Percentiles rank a stretch among this genome's conserved stretches.
These are phyloP conservation scores for Arthrobotrys musiformis DNA, from an alignment of 2,329 filamentous ascomycete genomes.

Conservation along the genomic window DNA sequence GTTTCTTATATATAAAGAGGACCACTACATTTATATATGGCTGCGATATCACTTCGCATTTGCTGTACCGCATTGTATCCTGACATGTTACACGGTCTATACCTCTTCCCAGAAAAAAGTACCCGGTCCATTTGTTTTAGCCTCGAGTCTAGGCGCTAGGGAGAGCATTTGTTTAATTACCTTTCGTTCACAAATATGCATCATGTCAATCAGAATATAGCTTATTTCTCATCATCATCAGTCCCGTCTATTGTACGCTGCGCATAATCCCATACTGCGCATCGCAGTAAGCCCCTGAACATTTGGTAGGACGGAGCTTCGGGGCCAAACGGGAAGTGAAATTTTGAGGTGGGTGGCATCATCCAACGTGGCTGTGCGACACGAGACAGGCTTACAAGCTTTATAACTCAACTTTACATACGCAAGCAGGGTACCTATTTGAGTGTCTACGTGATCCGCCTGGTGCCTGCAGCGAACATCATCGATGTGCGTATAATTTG, in stretches of 20 bases:
- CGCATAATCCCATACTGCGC: background rate
- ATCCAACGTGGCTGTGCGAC: constrained; percentile 52
- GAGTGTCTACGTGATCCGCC: constrained; percentile 32
- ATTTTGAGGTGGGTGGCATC: constrained; percentile 11
- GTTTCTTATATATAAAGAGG: too few species aligned
- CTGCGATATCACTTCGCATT: constrained; percentile 11
- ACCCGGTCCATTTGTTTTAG: background rate
- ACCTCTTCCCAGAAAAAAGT: constrained; percentile 1
- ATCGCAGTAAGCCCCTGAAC: background rate
- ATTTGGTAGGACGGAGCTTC: background rate
- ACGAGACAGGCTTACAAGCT: constrained; percentile 44
- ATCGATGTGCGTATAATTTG: background rate
- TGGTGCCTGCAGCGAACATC: constrained; percentile 25
- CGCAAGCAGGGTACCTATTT: constrained; percentile 14
- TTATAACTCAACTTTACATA: too few species aligned
- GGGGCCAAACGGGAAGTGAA: constrained; percentile 12
- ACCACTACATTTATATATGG: background rate
- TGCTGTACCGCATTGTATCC: background rate
- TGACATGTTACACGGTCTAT: too few species aligned
- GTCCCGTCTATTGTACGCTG: too few species aligned
- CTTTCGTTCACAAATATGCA: too few species aligned
- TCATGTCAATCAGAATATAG: too few species aligned
- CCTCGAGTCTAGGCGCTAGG: too few species aligned
- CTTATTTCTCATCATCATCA: background rate
- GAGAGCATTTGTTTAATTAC: too few species aligned